Base-by-base conservation (phyloP, 768 basidiomycete genomes). In the Mycena galericulata region DNA sequence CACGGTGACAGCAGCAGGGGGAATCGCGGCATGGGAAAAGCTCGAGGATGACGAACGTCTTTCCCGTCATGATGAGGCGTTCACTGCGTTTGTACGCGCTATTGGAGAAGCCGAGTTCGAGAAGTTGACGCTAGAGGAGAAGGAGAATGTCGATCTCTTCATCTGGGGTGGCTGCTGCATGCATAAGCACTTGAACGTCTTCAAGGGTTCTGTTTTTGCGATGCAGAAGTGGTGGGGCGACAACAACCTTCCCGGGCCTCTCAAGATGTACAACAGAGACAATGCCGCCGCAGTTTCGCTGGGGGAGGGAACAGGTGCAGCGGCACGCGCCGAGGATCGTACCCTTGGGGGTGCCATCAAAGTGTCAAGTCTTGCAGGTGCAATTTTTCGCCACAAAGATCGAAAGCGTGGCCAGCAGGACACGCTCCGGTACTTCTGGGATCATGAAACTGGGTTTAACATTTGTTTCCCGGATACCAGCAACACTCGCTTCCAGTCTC, bases 381-480 rank as follows among this genome's bases (percentile, higher is more conserved):
- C 26, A 27, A 27, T 27, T 29, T 49, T 29, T 14, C 47, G 12
- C 2, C 26, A 49, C 47, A 29, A 49, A 17, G 47, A 49, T 17
- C 47, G 47, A 26, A 49, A 49, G 26, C 47, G 47, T 1, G 47
- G 47, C 22, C 47, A 49, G 18, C 51, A 55, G 14, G 34, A 36
- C 14, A 36, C 34, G 34, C 34, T 36, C 34, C 34, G 34, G 8
- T 36, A 36, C 14, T 36, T 36, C 34, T 36, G 34, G 34, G 34
- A 36, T 14, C 34, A 36, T 14, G 34, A 36, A 6, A 36, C 34
- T 14, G 34, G 34, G 8, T 14, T 36, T 36, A 36, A 36, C 15
- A 18, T 73, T 41, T 49, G 22, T 36, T 78, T 75, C 46, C 76
- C 78, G 0, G 77, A 79, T 47, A 76, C 77, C 0, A 77, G 74